A percentile compares a stretch with the other conserved stretches of the same genome.
Conservation (phyloP, 192 early-diverging fungal species). For the Backusella morwellensis region DNA sequence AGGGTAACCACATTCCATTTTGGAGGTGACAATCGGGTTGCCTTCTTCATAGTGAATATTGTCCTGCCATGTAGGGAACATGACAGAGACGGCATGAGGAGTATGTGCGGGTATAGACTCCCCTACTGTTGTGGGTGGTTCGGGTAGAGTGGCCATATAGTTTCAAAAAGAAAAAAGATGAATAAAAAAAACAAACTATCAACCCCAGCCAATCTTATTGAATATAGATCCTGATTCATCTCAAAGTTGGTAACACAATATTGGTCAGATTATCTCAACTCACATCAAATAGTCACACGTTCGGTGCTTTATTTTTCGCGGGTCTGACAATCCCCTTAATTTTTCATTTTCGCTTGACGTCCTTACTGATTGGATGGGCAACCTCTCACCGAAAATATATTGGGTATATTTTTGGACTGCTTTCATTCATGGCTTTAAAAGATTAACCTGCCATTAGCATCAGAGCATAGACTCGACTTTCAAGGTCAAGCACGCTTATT, state of each 20-base stretch:
- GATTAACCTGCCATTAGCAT: too few species aligned
- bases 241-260: background rate
- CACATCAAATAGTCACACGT: background rate
- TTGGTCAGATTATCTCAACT: background rate
- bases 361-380: background rate
- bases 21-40: conserved; percentile 61
- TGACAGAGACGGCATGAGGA: conserved; percentile 85
- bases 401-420: too few species aligned
- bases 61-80: conserved; percentile 85
- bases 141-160: conserved; percentile 22
- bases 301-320: background rate
- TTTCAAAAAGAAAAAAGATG: background rate
- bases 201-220: background rate
- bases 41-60: conserved; percentile 94
- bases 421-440: too few species aligned
- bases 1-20: conserved; percentile 87
- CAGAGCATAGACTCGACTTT: too few species aligned
- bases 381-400: background rate
- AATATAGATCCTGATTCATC: background rate
- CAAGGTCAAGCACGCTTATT: too few species aligned
- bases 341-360: background rate
- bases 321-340: background rate
- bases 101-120: conserved; percentile 73
- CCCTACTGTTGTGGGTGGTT: conserved; percentile 48
- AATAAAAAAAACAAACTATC: conserved; percentile 5